Conservation (phyloP, 2,329 filamentous ascomycete genomes). For the Dothidotthia symphoricarpi region DNA sequence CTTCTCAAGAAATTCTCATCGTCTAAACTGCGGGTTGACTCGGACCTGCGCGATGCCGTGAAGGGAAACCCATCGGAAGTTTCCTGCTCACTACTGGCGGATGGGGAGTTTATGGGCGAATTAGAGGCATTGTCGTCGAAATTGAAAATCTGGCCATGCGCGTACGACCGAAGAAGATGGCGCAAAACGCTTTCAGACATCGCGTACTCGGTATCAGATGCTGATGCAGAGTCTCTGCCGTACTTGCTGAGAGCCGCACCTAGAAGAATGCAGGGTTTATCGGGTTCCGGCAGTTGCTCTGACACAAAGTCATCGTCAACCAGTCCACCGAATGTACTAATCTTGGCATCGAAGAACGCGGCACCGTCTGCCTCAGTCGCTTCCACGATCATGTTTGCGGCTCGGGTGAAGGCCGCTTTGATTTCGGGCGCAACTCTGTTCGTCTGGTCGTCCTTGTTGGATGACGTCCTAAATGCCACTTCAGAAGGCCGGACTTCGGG, state of each 20-base stretch:
- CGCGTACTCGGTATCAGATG: conserved; percentile 16
- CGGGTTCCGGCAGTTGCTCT: conserved; percentile 31
- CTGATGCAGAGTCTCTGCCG: conserved; percentile 7
- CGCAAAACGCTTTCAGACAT: conserved; percentile 36
- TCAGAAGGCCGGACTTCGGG: conserved; percentile 17
- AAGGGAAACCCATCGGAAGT: conserved; percentile 22
- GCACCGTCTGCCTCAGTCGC: conserved; percentile 40
- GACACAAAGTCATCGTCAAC: conserved; percentile 38
- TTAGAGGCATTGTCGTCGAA: conserved; percentile 29
- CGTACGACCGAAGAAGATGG: conserved; percentile 35
- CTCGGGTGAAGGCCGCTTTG: conserved; percentile 35
- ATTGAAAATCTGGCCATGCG: conserved; percentile 42
- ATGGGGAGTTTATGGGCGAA: conserved; percentile 18
- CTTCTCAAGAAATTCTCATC: conserved; percentile 35
- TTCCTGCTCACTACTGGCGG: conserved; percentile 17
- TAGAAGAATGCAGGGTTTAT: conserved; percentile 35
- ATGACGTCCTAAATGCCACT: conserved; percentile 22
- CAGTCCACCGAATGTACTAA: conserved; percentile 39
- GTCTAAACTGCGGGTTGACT: conserved; percentile 33
- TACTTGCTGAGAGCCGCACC: conserved; percentile 28
- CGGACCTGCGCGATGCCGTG: conserved; percentile 25
- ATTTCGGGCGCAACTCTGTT: conserved; percentile 33
- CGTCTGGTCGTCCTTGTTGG: conserved; percentile 21
- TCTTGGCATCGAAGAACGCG: conserved; percentile 41
- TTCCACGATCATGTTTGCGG: conserved; percentile 42